These are phyloP conservation scores for Solanum aculeatissimum DNA, from an alignment of 305 asterid genomes.

Conservation along the genomic window DNA sequence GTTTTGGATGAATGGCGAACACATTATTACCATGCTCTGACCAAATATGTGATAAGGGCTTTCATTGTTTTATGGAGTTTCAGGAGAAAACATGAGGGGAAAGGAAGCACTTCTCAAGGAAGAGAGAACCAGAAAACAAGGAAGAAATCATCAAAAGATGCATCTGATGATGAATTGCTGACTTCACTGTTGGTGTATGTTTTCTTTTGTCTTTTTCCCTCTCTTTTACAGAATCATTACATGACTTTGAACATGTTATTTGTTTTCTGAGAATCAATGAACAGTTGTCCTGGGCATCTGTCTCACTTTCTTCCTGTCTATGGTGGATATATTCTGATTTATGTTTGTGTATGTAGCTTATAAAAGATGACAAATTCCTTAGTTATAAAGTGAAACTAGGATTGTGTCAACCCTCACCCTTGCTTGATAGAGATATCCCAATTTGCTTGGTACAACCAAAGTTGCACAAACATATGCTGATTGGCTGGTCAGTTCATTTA, in stretches of 20 bases:
- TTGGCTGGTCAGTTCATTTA: not conserved
- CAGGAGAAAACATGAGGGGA: constrained; percentile 37
- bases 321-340: not conserved
- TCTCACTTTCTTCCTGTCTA: not conserved
- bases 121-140: constrained; percentile 21
- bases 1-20: not conserved
- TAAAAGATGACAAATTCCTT: not conserved
- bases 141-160: constrained; percentile 21
- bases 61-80: constrained; percentile 7
- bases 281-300: not conserved
- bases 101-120: constrained; percentile 20
- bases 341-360: not conserved
- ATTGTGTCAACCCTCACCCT: not conserved
- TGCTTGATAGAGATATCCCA: not conserved
- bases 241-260: not conserved
- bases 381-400: not conserved
- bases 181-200: constrained; percentile 41
- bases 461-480: not conserved
- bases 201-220: not conserved
- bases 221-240: not conserved
- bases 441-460: not conserved
- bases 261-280: not conserved
- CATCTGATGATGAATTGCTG: constrained; percentile 48
- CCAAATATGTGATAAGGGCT: constrained; percentile 1
- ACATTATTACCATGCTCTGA: not conserved